These are phyloP conservation scores for Ziziphus jujuba DNA, from an alignment of 306 rosid species.

Conservation along the genomic window DNA sequence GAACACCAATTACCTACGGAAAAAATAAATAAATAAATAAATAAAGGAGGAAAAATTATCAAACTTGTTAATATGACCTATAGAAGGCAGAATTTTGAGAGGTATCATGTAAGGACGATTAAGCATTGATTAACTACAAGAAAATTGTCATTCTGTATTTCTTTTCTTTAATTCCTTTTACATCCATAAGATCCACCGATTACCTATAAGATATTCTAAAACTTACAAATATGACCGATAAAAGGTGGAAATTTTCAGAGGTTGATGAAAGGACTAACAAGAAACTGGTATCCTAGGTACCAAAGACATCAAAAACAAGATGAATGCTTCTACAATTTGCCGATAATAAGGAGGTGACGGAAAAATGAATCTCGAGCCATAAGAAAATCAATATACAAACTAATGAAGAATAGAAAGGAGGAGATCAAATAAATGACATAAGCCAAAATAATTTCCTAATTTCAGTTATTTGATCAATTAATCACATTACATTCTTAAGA, in stretches of 20 bases:
- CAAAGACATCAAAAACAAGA: background rate
- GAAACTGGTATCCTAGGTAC: background rate
- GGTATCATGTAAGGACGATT: background rate
- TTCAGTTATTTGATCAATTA: too few species aligned
- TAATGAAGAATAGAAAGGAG: background rate
- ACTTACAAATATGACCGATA: conserved; percentile 22
- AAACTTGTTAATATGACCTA: conserved; percentile 18
- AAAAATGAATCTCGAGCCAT: background rate
- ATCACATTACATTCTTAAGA: too few species aligned
- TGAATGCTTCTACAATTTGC: background rate
- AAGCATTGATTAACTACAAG: background rate
- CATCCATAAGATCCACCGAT: conserved; percentile 69
- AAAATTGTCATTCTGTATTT: conserved; percentile 52
- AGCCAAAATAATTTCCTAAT: too few species aligned
- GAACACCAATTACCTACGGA: conserved; percentile 91
- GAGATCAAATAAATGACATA: background rate
- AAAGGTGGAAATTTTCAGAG: conserved; percentile 2
- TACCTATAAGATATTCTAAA: conserved; percentile 39
- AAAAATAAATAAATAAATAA: too few species aligned
- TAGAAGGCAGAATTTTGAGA: background rate
- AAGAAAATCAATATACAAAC: background rate
- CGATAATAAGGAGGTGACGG: background rate
- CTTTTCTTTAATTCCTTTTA: conserved; percentile 72
- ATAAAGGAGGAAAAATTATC: conserved; percentile 22
- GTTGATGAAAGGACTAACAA: background rate